Evolutionary conservation across 2,329 filamentous ascomycete genomes (phyloP).

Genomic region (Drechslerella coelobrocha): DNA sequence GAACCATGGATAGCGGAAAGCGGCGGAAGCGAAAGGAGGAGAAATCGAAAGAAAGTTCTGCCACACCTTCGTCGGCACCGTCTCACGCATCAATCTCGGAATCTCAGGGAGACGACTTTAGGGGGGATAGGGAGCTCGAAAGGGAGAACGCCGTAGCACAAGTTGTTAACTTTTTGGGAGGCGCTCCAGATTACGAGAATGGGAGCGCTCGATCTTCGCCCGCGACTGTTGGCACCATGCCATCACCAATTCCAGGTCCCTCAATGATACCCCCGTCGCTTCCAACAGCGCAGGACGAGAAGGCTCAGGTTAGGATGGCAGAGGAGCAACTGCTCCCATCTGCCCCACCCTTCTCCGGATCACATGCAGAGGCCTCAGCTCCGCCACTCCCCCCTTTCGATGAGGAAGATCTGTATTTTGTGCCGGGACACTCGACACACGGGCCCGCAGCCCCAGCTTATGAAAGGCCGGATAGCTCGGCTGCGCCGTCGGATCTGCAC

Average conservation of each 20-base stretch:
- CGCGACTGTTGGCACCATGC: conserved; percentile 58
- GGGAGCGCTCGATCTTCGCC: conserved; percentile 61
- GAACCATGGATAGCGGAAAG: conserved; percentile 77
- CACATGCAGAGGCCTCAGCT: conserved; percentile 58
- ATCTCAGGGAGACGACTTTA: conserved; percentile 66
- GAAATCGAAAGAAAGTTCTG: conserved; percentile 57
- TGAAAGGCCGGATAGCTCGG: conserved; percentile 43
- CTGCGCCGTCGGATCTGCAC: conserved; percentile 51
- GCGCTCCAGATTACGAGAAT: conserved; percentile 64
- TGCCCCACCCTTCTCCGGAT: conserved; percentile 55
- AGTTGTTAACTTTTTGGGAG: conserved; percentile 58
- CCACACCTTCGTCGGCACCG: conserved; percentile 59
- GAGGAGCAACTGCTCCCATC: conserved; percentile 52
- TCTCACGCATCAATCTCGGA: conserved; percentile 69
- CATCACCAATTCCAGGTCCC: conserved; percentile 44
- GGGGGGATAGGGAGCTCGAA: conserved; percentile 83
- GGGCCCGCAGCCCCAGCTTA: conserved; percentile 39
- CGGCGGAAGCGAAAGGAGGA: conserved; percentile 60
- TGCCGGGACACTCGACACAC: conserved; percentile 45
- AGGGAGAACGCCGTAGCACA: conserved; percentile 72
- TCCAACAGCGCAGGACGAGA: conserved; percentile 52
- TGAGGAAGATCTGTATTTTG: conserved; percentile 58
- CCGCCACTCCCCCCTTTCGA: conserved; percentile 58
- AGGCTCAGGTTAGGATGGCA: conserved; percentile 48
- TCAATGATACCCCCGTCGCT: conserved; percentile 50